These are phyloP conservation scores for Friedmanniomyces simplex DNA, from an alignment of 495 filamentous ascomycete genomes.

Conservation along the genomic window DNA sequence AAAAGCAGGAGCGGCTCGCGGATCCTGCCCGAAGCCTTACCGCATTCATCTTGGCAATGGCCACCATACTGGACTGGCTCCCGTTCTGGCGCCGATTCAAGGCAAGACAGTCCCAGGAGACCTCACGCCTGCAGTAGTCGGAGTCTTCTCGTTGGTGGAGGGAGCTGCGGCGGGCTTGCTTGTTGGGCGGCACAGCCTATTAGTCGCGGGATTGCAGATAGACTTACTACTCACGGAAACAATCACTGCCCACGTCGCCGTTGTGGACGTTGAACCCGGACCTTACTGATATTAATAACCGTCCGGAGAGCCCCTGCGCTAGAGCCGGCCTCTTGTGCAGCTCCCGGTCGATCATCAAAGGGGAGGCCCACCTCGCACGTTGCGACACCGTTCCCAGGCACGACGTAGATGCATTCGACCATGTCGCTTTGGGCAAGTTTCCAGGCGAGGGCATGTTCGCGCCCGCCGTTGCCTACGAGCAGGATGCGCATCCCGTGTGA, in stretches of 20 bases:
- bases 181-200: too few species aligned
- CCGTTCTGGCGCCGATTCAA: background rate
- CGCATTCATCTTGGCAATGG: background rate
- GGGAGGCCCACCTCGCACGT: too few species aligned
- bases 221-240: too few species aligned
- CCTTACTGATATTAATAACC: background rate
- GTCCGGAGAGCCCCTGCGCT: background rate
- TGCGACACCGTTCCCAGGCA: conserved; percentile 86
- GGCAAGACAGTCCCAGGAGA: too few species aligned
- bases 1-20: background rate
- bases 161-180: too few species aligned
- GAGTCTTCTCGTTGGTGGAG: too few species aligned
- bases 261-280: background rate
- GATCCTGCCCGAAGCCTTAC: background rate
- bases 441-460: conserved; percentile 93
- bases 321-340: background rate
- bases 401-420: conserved; percentile 55
- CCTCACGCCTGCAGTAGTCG: too few species aligned
- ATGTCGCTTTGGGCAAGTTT: conserved; percentile 72
- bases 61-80: background rate
- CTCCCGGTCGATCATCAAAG: background rate
- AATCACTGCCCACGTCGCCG: too few species aligned
- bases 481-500: conserved; percentile 41
- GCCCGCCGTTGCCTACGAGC: conserved; percentile 83
- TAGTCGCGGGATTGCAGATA: too few species aligned